These are phyloP conservation scores for Claviceps arundinis DNA, from an alignment of 2,329 filamentous ascomycete species.

Conservation along the genomic window DNA sequence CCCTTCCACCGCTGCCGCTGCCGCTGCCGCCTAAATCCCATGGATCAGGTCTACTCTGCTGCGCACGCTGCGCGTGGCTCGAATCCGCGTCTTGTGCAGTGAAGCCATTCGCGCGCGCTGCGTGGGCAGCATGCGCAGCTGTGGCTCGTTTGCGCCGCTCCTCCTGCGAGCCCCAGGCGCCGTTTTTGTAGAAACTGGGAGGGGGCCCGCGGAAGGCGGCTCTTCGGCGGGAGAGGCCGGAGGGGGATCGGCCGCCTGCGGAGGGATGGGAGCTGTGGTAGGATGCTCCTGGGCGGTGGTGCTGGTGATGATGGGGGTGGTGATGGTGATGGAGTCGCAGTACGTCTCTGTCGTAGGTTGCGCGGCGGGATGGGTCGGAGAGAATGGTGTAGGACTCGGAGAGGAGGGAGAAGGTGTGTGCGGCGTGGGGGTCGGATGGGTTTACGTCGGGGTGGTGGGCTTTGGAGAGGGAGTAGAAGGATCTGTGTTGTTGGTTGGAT, in stretches of 20 bases:
- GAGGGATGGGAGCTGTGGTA: slow-evolving; percentile 43
- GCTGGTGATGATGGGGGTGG: slow-evolving; percentile 18
- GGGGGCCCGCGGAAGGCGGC: slow-evolving; percentile 73
- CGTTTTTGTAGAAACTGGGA: slow-evolving; percentile 73
- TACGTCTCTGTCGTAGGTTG: slow-evolving; percentile 66
- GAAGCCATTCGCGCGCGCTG: background rate
- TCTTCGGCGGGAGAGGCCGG: slow-evolving; percentile 64
- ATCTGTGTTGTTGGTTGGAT: slow-evolving; percentile 24
- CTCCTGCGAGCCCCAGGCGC: slow-evolving; percentile 58
- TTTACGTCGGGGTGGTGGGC: slow-evolving; percentile 87
- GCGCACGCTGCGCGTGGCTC: background rate
- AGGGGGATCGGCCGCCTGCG: slow-evolving; percentile 64
- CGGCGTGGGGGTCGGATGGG: slow-evolving; percentile 57
- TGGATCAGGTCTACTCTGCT: too few species aligned
- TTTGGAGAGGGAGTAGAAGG: slow-evolving; percentile 88
- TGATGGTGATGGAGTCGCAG: slow-evolving; percentile 26
- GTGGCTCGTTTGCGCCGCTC: slow-evolving; percentile 45
- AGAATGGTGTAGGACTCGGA: slow-evolving; percentile 74
- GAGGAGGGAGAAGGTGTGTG: slow-evolving; percentile 67
- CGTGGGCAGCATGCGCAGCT: slow-evolving; percentile 13
- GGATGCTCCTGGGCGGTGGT: slow-evolving; percentile 25
- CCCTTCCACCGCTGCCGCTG: slow-evolving; percentile 12
- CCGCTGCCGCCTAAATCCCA: too few species aligned
- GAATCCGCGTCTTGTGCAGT: background rate
- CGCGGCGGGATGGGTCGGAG: slow-evolving; percentile 58